Conservation (phyloP, 2,329 filamentous ascomycete genomes). For the Fusarium beomiforme region DNA sequence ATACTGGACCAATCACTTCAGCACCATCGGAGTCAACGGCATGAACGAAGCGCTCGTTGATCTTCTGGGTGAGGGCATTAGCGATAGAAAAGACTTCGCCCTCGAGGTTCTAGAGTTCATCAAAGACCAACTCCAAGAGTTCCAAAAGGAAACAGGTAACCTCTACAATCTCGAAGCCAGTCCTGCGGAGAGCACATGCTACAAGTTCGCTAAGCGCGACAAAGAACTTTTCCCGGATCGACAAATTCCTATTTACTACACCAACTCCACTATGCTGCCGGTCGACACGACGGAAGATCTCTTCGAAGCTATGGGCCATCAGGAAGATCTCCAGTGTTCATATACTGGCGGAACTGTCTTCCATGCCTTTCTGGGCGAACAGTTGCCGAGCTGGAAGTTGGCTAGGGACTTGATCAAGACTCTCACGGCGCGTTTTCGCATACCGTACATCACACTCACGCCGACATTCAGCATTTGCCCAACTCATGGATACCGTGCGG, state of each 20-base stretch:
- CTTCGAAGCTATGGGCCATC: slow-evolving; percentile 33
- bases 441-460: slow-evolving; percentile 38
- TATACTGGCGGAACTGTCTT: slow-evolving; percentile 40
- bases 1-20: slow-evolving; percentile 41
- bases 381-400: slow-evolving; percentile 29
- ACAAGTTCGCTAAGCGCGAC: slow-evolving; percentile 35
- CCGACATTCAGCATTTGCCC: slow-evolving; percentile 40
- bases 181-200: slow-evolving; percentile 40
- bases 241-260: slow-evolving; percentile 30
- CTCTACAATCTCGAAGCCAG: slow-evolving; percentile 38
- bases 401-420: slow-evolving; percentile 34
- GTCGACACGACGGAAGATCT: slow-evolving; percentile 38
- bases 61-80: slow-evolving; percentile 15
- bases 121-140: slow-evolving; percentile 32
- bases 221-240: slow-evolving; percentile 26
- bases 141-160: slow-evolving; percentile 33
- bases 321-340: slow-evolving; percentile 36
- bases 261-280: slow-evolving; percentile 40
- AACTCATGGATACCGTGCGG: slow-evolving; percentile 26
- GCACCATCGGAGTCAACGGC: slow-evolving; percentile 37
- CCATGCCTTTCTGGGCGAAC: slow-evolving; percentile 38
- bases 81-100: slow-evolving; percentile 11
- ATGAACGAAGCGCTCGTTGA: slow-evolving; percentile 33
- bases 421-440: slow-evolving; percentile 31
- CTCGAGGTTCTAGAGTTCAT: slow-evolving; percentile 30